Evolutionary conservation across 139 green algal species (phyloP).

Genomic region (Mesostigma viride): DNA sequence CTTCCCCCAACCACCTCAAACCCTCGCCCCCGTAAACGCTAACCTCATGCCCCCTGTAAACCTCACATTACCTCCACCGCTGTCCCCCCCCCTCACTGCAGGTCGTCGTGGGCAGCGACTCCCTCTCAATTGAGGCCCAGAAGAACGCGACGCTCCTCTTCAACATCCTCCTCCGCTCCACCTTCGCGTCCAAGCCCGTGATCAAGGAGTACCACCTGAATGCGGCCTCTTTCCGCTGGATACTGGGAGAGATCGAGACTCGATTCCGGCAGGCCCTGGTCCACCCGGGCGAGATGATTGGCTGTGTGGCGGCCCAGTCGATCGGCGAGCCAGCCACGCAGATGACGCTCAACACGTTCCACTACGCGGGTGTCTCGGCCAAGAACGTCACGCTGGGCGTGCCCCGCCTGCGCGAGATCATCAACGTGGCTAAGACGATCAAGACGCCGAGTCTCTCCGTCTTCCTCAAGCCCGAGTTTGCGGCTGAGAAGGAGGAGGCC

Average conservation of each 20-base stretch:
- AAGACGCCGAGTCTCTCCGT: conserved; percentile 91
- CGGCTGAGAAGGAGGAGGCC: conserved; percentile 56
- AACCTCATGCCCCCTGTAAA: too few relatives aligned
- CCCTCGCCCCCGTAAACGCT: too few relatives aligned
- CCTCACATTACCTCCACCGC: too few relatives aligned
- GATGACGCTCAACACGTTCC: conserved; percentile 77
- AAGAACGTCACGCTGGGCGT: conserved; percentile 99
- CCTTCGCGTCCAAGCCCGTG: conserved; percentile 79
- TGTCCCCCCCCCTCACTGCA: not conserved
- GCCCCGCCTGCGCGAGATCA: conserved; percentile 95
- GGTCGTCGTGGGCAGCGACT: conserved; percentile 73
- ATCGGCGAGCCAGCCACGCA: conserved; percentile 94
- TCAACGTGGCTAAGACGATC: conserved; percentile 99
- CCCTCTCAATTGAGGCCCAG: conserved; percentile 79
- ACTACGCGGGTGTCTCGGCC: conserved; percentile 83
- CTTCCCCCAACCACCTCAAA: too few relatives aligned
- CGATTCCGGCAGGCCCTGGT: conserved; percentile 54
- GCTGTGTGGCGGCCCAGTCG: conserved; percentile 86
- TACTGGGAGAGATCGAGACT: conserved; percentile 79
- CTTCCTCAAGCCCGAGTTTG: conserved; percentile 49
- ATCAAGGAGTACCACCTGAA: conserved; percentile 69
- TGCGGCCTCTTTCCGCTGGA: conserved; percentile 71
- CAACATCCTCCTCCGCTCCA: conserved; percentile 66
- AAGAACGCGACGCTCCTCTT: conserved; percentile 89
- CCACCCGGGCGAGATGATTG: conserved; percentile 77